Percentiles rank a stretch among this genome's conserved stretches.
Evolutionary conservation across 768 basidiomycete genomes (phyloP).

Genomic region (Mycena metata): DNA sequence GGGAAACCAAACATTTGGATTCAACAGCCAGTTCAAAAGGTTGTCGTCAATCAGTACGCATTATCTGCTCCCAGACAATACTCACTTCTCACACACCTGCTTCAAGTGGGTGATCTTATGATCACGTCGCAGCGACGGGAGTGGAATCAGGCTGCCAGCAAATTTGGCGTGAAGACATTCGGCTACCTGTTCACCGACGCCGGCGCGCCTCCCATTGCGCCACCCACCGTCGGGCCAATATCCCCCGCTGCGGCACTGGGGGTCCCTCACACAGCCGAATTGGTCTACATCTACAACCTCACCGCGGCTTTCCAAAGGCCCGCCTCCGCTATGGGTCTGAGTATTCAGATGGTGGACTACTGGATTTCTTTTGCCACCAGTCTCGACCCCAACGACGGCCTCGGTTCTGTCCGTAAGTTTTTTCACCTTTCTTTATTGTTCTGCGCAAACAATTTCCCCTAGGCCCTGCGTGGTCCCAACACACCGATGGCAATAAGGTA

Average conservation of each 20-base stretch:
- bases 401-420: conserved; percentile 39
- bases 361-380: conserved; percentile 61
- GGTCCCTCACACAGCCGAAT: conserved; percentile 49
- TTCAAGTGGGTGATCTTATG: conserved; percentile 17
- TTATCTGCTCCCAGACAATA: neutral
- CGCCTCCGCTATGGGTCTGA: conserved; percentile 43
- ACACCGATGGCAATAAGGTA: conserved; percentile 4
- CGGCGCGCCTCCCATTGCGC: conserved; percentile 3
- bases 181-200: conserved; percentile 56
- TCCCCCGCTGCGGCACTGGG: neutral
- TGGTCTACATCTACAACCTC: conserved; percentile 47
- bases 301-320: conserved; percentile 21
- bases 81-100: neutral
- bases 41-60: conserved; percentile 47
- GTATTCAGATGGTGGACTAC: conserved; percentile 55
- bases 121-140: conserved; percentile 42
- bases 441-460: neutral
- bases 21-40: conserved; percentile 53
- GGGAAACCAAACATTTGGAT: conserved; percentile 52
- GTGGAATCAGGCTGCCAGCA: conserved; percentile 50
- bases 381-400: conserved; percentile 58
- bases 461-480: conserved; percentile 19
- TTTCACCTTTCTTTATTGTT: neutral
- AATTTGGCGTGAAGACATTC: conserved; percentile 48
- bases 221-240: neutral